Conservation (phyloP, 345 rosid genomes). For the Ceriops tagal region DNA sequence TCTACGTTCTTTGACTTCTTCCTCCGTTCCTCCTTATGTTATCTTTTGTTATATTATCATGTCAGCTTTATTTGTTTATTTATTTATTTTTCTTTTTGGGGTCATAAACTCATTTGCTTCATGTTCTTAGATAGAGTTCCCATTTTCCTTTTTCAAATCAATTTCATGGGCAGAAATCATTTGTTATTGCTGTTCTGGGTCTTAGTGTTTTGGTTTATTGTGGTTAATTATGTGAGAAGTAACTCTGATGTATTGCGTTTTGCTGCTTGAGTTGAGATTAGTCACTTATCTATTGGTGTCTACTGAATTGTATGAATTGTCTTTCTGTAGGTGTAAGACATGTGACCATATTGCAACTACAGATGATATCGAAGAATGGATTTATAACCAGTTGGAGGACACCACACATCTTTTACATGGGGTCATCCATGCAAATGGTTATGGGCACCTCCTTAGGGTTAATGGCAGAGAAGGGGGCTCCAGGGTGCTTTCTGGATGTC, state of each 20-base stretch:
- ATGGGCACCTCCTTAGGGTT: slow-evolving; percentile 70
- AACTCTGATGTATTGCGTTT: too few relatives aligned
- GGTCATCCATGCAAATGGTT: slow-evolving; percentile 61
- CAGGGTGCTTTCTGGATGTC: slow-evolving; percentile 53
- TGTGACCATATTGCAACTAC: slow-evolving; percentile 44
- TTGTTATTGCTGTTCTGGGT: background rate
- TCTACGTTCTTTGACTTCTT: too few relatives aligned
- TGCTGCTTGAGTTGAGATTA: too few relatives aligned
- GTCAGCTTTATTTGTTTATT: too few relatives aligned
- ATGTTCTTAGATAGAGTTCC: too few relatives aligned
- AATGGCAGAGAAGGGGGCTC: slow-evolving; percentile 78
- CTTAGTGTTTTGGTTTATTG: background rate
- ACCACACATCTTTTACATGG: slow-evolving; percentile 67
- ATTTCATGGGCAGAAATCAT: too few relatives aligned
- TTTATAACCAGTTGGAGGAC: slow-evolving; percentile 57
- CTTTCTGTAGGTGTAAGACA: slow-evolving; percentile 41
- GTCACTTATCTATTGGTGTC: too few relatives aligned
- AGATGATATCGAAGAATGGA: slow-evolving; percentile 60
- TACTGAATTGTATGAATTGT: background rate
- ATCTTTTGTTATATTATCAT: too few relatives aligned
- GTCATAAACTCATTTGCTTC: too few relatives aligned
- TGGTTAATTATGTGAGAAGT: background rate
- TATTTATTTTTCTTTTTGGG: too few relatives aligned
- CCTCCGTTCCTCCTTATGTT: too few relatives aligned
- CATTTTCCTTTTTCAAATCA: too few relatives aligned